Evolutionary conservation across 2,329 filamentous ascomycete species (phyloP).

Genomic region (Cylindrodendrum hubeiense): DNA sequence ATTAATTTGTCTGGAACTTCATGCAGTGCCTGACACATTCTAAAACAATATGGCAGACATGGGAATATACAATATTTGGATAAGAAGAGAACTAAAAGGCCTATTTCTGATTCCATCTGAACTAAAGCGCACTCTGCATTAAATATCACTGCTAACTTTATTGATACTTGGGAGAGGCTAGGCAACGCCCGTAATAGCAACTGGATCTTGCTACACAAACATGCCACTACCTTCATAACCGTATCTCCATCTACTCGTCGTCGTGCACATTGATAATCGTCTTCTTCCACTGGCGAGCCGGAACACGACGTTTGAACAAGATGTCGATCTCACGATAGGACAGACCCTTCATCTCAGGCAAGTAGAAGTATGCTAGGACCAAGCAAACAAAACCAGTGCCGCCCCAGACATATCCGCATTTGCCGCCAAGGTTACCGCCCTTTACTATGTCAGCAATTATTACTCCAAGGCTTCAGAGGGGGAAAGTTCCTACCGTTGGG

Average conservation of each 20-base stretch:
- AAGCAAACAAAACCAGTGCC: constrained; percentile 68
- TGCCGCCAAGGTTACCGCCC: constrained; percentile 59
- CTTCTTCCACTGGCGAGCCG: constrained; percentile 66
- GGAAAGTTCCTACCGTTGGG: constrained; percentile 52
- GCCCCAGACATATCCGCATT: constrained; percentile 70
- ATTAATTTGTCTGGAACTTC: too few species aligned
- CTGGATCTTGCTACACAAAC: too few species aligned
- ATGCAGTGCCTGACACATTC: too few species aligned
- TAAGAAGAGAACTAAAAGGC: too few species aligned
- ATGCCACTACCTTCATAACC: too few species aligned
- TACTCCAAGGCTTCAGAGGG: not conserved
- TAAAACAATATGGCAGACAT: too few species aligned
- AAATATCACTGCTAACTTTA: too few species aligned
- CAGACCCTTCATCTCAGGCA: constrained; percentile 68
- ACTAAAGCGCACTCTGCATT: too few species aligned
- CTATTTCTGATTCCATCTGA: too few species aligned
- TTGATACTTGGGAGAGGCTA: too few species aligned
- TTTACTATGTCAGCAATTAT: not conserved
- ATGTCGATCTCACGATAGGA: constrained; percentile 73
- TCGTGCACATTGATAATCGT: constrained; percentile 68
- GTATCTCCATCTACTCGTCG: constrained; percentile 63
- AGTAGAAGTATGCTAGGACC: constrained; percentile 58
- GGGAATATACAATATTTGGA: too few species aligned
- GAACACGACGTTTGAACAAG: constrained; percentile 64
- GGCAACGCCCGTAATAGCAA: too few species aligned